These are phyloP conservation scores for Neofusicoccum cordaticola DNA, from an alignment of 2,329 filamentous ascomycete species.

Conservation along the genomic window DNA sequence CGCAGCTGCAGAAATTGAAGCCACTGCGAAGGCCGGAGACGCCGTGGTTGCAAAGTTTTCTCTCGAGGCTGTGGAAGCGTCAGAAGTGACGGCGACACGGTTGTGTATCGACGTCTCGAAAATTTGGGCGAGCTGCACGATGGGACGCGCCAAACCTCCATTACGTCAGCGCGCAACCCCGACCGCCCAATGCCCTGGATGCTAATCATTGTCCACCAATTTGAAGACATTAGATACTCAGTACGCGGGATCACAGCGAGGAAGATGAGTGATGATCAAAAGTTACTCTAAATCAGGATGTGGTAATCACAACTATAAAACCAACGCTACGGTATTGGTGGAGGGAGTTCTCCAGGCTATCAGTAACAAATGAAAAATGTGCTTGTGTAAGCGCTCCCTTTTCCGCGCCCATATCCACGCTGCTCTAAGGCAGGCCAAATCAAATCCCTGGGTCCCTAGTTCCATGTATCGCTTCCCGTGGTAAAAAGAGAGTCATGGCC, in stretches of 20 bases:
- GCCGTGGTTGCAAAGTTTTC: neutral
- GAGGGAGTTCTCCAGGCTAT: neutral
- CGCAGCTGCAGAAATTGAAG: neutral
- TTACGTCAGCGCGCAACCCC: neutral
- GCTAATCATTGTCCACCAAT: too few relatives aligned
- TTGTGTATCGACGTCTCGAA: neutral
- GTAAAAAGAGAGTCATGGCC: slow-evolving; percentile 15
- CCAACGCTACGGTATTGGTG: neutral
- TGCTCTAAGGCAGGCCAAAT: slow-evolving; percentile 7
- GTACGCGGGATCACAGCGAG: too few relatives aligned
- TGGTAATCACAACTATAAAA: neutral
- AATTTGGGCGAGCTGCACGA: neutral
- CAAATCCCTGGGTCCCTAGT: neutral
- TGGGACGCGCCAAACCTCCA: neutral
- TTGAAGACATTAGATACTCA: too few relatives aligned
- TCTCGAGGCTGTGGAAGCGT: neutral
- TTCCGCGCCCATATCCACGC: neutral
- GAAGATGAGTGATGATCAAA: neutral
- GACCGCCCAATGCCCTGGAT: too few relatives aligned
- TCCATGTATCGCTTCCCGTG: slow-evolving; percentile 10
- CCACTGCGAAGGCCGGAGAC: neutral
- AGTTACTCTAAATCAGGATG: slow-evolving; percentile 8
- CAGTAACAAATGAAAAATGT: slow-evolving; percentile 2
- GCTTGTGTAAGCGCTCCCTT: slow-evolving; percentile 13
- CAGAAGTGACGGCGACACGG: neutral